A percentile compares a stretch with the other conserved stretches of the same genome.
Conservation (phyloP, 768 basidiomycete genomes). For the Mycena indigotica region DNA sequence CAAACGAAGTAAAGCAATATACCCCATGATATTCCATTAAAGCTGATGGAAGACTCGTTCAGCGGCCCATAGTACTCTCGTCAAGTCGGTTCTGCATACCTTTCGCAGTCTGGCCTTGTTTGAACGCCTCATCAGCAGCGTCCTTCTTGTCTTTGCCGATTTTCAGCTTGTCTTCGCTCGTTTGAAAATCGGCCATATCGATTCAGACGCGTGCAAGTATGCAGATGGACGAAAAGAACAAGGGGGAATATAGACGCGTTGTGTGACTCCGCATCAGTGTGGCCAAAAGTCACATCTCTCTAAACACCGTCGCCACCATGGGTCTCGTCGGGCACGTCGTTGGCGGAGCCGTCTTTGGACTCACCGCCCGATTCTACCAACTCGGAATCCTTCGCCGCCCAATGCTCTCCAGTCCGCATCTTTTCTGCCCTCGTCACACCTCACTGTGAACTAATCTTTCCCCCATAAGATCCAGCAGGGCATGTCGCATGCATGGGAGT, state of each 20-base stretch:
- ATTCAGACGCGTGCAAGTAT: no score
- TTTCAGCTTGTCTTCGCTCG: constrained; percentile 51
- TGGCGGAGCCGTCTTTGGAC: constrained; percentile 81
- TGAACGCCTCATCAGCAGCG: constrained; percentile 68
- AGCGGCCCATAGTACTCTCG: constrained; percentile 10
- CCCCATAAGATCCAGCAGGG: constrained; percentile 62
- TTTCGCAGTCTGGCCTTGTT: constrained; percentile 58
- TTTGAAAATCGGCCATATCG: constrained; percentile 33
- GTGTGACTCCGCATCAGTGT: constrained; percentile 1
- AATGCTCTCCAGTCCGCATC: constrained; percentile 74
- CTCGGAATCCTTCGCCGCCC: constrained; percentile 82
- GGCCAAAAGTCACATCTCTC: constrained; percentile 6
- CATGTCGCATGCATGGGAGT: constrained; percentile 69
- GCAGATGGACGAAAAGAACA: constrained; percentile 1
- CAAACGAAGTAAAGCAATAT: constrained; percentile 12
- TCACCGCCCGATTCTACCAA: constrained; percentile 83
- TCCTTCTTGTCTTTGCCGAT: constrained; percentile 72
- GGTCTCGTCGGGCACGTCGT: constrained; percentile 63
- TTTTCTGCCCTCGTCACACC: background rate
- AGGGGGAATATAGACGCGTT: constrained; percentile 9
- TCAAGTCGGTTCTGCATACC: constrained; percentile 44
- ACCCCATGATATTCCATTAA: constrained; percentile 76
- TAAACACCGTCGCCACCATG: constrained; percentile 9
- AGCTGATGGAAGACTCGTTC: constrained; percentile 43
- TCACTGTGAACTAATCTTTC: background rate